A percentile compares a stretch with the other conserved stretches of the same genome.
Conservation (phyloP, 805 yeast genomes). For the Candida glaebosa region DNA sequence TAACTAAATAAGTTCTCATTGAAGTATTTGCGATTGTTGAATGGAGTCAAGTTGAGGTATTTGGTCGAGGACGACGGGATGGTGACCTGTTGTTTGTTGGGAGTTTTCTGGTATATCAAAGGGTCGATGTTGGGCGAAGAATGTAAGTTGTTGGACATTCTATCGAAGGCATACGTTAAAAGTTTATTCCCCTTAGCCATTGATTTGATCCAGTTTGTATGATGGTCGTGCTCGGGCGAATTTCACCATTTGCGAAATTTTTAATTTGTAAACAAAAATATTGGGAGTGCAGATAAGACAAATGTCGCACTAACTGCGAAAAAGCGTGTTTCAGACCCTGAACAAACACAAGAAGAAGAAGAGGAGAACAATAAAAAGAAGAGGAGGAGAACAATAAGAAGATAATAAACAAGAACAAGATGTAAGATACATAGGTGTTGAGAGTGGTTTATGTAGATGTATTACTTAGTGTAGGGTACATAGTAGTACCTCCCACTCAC, state of each 20-base stretch:
- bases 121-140: slow-evolving; percentile 41
- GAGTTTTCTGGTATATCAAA: slow-evolving; percentile 20
- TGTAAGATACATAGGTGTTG: too few relatives aligned
- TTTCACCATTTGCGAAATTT: too few relatives aligned
- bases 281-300: background rate
- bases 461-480: too few relatives aligned
- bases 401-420: background rate
- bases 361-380: background rate
- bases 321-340: background rate
- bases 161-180: background rate
- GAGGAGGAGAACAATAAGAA: background rate
- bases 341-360: background rate
- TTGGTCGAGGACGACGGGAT: slow-evolving; percentile 22
- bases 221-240: background rate
- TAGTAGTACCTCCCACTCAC: too few relatives aligned
- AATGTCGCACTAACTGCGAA: too few relatives aligned
- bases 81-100: slow-evolving; percentile 8
- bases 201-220: background rate
- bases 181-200: background rate
- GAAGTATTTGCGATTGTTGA: slow-evolving; percentile 34
- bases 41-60: slow-evolving; percentile 27
- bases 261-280: background rate
- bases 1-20: slow-evolving; percentile 31
- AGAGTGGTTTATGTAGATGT: too few relatives aligned
- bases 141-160: slow-evolving; percentile 27